Evolutionary conservation across 257 asterid genomes (phyloP).

Genomic region (Solanum okadae): DNA sequence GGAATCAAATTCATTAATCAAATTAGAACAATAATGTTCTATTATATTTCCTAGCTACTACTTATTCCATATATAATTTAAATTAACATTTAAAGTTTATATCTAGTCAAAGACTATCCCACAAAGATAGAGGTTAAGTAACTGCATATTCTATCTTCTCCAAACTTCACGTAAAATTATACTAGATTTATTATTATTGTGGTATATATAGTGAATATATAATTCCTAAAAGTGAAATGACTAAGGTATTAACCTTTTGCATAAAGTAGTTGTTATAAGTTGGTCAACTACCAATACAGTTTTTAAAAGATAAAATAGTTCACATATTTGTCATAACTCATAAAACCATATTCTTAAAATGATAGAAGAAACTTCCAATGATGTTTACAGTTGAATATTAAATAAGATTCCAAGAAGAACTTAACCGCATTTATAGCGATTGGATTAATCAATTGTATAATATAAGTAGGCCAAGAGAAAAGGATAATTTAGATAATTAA

Average conservation of each 20-base stretch:
- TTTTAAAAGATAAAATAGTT: neutral
- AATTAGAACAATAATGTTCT: neutral
- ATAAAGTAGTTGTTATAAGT: neutral
- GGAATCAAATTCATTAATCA: neutral
- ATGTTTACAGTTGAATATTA: neutral
- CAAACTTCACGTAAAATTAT: accelerated
- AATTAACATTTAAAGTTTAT: neutral
- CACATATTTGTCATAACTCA: neutral
- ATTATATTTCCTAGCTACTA: neutral
- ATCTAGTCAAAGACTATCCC: neutral
- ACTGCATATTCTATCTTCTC: neutral
- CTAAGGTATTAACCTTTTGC: neutral
- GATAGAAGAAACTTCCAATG: neutral
- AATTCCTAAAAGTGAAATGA: neutral
- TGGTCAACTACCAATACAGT: neutral
- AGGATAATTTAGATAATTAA: neutral
- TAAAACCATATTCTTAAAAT: neutral
- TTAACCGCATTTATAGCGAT: neutral
- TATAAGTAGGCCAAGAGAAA: neutral
- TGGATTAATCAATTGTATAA: neutral
- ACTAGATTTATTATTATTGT: neutral
- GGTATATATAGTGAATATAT: neutral
- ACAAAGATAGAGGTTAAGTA: neutral
- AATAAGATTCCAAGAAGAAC: neutral
- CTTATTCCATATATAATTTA: neutral